These are phyloP conservation scores for Myxozyma sirexii DNA, from an alignment of 805 yeast genomes.

Conservation along the genomic window DNA sequence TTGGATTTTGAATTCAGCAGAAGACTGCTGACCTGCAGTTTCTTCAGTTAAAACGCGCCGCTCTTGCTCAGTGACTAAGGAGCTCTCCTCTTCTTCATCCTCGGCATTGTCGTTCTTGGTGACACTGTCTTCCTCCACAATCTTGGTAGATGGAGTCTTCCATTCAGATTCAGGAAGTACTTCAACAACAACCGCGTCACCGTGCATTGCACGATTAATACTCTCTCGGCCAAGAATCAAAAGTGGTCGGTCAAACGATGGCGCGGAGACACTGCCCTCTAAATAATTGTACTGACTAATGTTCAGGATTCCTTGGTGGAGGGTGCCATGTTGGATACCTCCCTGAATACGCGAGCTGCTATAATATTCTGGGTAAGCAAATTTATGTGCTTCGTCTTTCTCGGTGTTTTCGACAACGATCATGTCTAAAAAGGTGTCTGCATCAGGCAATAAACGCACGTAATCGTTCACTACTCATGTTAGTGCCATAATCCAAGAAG, in stretches of 20 bases:
- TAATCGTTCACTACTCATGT: slow-evolving; percentile 62
- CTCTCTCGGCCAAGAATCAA: slow-evolving; percentile 79
- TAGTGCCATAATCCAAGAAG: slow-evolving; percentile 51
- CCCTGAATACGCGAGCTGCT: slow-evolving; percentile 83
- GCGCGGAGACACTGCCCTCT: slow-evolving; percentile 78
- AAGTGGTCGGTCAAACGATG: slow-evolving; percentile 78
- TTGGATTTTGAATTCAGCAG: slow-evolving; percentile 56
- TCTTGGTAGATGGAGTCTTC: slow-evolving; percentile 80
- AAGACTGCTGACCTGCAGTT: slow-evolving; percentile 59
- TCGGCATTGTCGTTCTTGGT: slow-evolving; percentile 55
- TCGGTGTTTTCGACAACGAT: slow-evolving; percentile 55
- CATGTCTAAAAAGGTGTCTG: slow-evolving; percentile 74
- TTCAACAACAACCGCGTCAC: slow-evolving; percentile 90
- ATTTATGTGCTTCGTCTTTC: slow-evolving; percentile 44
- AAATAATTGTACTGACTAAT: slow-evolving; percentile 84
- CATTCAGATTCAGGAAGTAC: slow-evolving; percentile 81
- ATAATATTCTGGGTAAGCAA: slow-evolving; percentile 74
- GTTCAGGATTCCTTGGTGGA: slow-evolving; percentile 81
- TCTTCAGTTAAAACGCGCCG: slow-evolving; percentile 74
- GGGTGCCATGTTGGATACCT: slow-evolving; percentile 82
- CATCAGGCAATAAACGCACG: slow-evolving; percentile 67
- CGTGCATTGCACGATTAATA: slow-evolving; percentile 87
- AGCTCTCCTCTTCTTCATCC: slow-evolving; percentile 51
- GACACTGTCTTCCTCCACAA: slow-evolving; percentile 71
- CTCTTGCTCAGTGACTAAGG: slow-evolving; percentile 65